Evolutionary conservation across 805 yeast genomes (phyloP).

Genomic region (Phaffomyces thermotolerans): DNA sequence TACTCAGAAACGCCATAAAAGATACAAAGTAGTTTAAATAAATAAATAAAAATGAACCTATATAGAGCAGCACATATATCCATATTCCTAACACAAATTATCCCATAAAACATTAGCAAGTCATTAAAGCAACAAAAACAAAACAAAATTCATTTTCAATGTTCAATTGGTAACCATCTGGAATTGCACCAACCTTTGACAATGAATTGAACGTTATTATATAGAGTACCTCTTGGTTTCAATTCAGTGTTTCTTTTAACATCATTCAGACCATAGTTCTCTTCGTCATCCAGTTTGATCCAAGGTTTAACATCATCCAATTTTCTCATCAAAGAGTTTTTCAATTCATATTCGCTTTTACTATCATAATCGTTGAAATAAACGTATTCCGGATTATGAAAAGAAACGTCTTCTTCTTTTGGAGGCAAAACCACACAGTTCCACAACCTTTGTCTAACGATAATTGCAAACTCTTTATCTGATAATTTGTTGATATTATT

Average conservation of each 20-base stretch:
- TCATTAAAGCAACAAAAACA: no score
- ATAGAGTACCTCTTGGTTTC: slow-evolving; percentile 17
- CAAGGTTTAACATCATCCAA: slow-evolving; percentile 23
- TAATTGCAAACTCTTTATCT: slow-evolving; percentile 32
- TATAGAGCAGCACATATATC: no score
- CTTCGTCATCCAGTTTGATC: slow-evolving; percentile 22
- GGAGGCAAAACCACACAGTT: slow-evolving; percentile 46
- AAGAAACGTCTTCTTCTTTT: slow-evolving; percentile 33
- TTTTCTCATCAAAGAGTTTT: slow-evolving; percentile 17
- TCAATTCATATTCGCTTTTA: background rate
- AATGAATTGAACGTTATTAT: slow-evolving; percentile 19
- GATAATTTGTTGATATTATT: slow-evolving; percentile 6
- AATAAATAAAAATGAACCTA: no score
- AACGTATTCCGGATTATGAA: slow-evolving; percentile 24
- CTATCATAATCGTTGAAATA: slow-evolving; percentile 2
- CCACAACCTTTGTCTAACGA: slow-evolving; percentile 47
- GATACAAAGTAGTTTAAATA: no score
- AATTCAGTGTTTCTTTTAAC: slow-evolving; percentile 6
- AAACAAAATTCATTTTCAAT: background rate
- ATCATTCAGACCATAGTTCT: background rate
- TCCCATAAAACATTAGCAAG: no score
- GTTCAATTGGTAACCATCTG: slow-evolving; percentile 17
- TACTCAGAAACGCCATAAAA: no score
- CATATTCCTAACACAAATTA: no score
- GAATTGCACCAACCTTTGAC: slow-evolving; percentile 25